Base-by-base conservation (phyloP, 495 filamentous ascomycete species). In the Penicillium bovifimosum region DNA sequence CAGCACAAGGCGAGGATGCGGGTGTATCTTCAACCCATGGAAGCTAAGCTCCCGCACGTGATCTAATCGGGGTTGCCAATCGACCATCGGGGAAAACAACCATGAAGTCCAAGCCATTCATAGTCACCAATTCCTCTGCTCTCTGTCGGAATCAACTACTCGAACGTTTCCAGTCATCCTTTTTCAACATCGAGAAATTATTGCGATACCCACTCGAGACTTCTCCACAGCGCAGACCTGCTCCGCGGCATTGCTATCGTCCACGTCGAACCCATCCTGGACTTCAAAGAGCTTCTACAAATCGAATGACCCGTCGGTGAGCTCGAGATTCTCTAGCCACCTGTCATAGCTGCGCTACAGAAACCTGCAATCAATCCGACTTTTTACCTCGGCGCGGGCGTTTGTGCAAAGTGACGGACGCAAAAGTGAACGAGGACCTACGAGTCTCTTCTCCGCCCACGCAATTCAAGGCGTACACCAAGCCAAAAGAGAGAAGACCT, bases 41-140 rank as follows among this genome's bases (percentile, higher is more conserved):
- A 27, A 47, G 51, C 35, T 53, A 47, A 47, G 31, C 45, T 50
- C 26, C 26, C 7, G 26, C 48, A 50, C 48, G 48, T 50, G 48
- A 50, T 48, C 14, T 13, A 48, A 36, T 50, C 38, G 48, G 29
- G 39, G 48, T 34, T 50, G 48, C 34, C 48, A 41, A 42, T 48
- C 32, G 46, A 18, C 11, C 13, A 47, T 35, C 44, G 13, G 32
- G 39, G 48, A 50, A 50, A 50, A 50, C 48, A 11, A 34, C 38
- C 24, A 42, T 43, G 41, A 17, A 43, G 27, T 14, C 9, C n/a
- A 16, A 47, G 32, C 16, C 48, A 42, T 31, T 28, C 8, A 11
- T 36, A 34, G n/a, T 29, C 20, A 26, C 38, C 31, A 41, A 41
- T 50, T 6, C 27, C n/a, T 36, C 34, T 14, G 46, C 13, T 48